phyloP scores from a whole-genome alignment of 257 asterid genomes.

The Phtheirospermum japonicum region DNA sequence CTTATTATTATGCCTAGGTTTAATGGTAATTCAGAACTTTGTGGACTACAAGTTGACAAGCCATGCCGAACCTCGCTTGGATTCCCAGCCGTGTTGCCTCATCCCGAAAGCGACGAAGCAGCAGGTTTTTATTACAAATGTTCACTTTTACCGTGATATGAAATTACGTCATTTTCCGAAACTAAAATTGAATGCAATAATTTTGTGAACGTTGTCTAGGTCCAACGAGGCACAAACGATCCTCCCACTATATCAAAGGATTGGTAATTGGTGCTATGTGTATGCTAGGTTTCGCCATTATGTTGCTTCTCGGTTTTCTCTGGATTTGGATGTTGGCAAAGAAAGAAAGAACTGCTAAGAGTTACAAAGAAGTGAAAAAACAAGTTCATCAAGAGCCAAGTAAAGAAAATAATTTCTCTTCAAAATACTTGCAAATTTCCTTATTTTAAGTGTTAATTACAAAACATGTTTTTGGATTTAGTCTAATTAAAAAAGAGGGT shows the following conservation, averaged over 20 bases:
- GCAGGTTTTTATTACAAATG: constrained; percentile 39
- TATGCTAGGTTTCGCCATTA: constrained; percentile 57
- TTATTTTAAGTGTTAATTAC: background rate
- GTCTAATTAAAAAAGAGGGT: too few species aligned
- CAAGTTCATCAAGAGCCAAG: constrained; percentile 88
- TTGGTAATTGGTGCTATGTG: constrained; percentile 74
- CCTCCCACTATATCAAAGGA: constrained; percentile 76
- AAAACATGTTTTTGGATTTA: too few species aligned
- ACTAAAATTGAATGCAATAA: background rate
- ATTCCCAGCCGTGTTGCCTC: constrained; percentile 94
- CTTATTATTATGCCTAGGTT: constrained; percentile 61
- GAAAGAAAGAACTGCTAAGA: constrained; percentile 82
- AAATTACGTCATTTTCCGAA: background rate
- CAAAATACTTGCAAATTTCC: too few species aligned
- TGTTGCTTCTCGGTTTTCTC: constrained; percentile 63
- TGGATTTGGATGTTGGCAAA: constrained; percentile 67
- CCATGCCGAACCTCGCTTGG: constrained; percentile 94
- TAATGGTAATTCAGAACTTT: constrained; percentile 88
- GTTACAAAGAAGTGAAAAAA: constrained; percentile 83
- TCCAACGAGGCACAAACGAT: constrained; percentile 57
- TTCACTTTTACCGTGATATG: background rate
- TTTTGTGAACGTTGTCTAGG: constrained; percentile 6
- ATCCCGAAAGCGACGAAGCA: constrained; percentile 80
- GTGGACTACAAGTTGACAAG: constrained; percentile 91
- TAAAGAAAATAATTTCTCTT: constrained; percentile 23